Percentiles rank a stretch among this genome's conserved stretches.
Evolutionary conservation across 495 filamentous ascomycete genomes (phyloP).

Genomic region (Tuber aestivum): DNA sequence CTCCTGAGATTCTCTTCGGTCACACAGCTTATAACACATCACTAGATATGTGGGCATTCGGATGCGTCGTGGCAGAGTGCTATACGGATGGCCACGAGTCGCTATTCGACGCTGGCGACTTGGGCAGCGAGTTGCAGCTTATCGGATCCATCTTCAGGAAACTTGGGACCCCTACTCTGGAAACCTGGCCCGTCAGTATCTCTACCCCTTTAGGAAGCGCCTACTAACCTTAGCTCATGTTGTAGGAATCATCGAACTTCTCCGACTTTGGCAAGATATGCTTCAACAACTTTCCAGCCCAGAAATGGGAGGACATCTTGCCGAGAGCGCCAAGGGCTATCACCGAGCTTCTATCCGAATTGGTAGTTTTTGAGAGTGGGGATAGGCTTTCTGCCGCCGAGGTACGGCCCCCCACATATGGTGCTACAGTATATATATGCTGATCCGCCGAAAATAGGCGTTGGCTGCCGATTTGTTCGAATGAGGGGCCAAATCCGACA

Average conservation of each 20-base stretch:
- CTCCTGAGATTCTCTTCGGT: slow-evolving; percentile 89
- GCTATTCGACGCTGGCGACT: slow-evolving; percentile 77
- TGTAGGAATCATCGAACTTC: slow-evolving; percentile 31
- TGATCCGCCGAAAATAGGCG: neutral
- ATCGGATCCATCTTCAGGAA: slow-evolving; percentile 85
- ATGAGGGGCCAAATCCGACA: neutral
- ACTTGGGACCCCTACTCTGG: slow-evolving; percentile 71
- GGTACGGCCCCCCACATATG: slow-evolving; percentile 7
- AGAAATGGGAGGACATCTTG: slow-evolving; percentile 37
- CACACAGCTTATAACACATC: slow-evolving; percentile 59
- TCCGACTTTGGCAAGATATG: slow-evolving; percentile 42
- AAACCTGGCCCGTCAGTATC: slow-evolving; percentile 60
- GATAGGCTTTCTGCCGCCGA: slow-evolving; percentile 32
- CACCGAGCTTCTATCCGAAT: slow-evolving; percentile 22
- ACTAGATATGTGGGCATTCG: slow-evolving; percentile 87
- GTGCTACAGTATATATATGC: neutral
- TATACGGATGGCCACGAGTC: slow-evolving; percentile 49
- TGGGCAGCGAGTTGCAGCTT: slow-evolving; percentile 86
- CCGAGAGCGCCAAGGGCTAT: slow-evolving; percentile 23
- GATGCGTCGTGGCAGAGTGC: slow-evolving; percentile 71
- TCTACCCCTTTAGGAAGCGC: neutral
- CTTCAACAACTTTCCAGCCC: slow-evolving; percentile 30
- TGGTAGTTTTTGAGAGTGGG: slow-evolving; percentile 36
- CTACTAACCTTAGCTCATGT: neutral
- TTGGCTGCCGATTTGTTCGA: neutral